These are phyloP conservation scores for Hymenoscyphus scutula DNA, from an alignment of 2,329 filamentous ascomycete species.

Conservation along the genomic window DNA sequence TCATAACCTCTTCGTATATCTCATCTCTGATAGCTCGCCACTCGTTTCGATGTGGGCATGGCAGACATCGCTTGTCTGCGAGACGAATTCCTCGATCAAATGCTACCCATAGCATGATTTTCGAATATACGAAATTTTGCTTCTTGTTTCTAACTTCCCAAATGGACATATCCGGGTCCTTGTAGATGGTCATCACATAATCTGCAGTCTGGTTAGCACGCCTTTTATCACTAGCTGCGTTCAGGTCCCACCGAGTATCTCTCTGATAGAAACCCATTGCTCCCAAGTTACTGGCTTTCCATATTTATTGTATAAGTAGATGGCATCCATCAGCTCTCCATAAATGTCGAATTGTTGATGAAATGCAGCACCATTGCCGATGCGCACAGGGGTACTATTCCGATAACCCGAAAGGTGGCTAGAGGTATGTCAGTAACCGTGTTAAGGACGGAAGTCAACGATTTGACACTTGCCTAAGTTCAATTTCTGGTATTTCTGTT, in stretches of 20 bases:
- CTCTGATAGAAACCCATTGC: constrained; percentile 68
- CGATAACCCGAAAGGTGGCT: constrained; percentile 70
- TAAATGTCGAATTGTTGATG: constrained; percentile 80
- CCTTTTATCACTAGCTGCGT: no score
- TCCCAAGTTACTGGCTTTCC: constrained; percentile 76
- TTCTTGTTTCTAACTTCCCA: constrained; percentile 77
- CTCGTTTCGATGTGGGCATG: constrained; percentile 64
- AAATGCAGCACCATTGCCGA: constrained; percentile 74
- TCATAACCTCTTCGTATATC: constrained; percentile 75
- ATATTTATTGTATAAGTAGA: constrained; percentile 78
- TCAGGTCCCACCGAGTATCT: constrained; percentile 53
- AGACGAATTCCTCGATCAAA: constrained; percentile 73
- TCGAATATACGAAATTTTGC: constrained; percentile 78
- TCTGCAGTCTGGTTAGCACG: constrained; percentile 44
- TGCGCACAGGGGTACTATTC: constrained; percentile 68
- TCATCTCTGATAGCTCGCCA: constrained; percentile 67
- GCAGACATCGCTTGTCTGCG: constrained; percentile 71
- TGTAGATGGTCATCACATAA: constrained; percentile 66
- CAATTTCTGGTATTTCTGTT: constrained; percentile 70
- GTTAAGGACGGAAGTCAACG: not conserved
- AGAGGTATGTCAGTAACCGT: constrained; percentile 13
- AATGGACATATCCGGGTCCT: constrained; percentile 75
- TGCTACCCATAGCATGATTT: constrained; percentile 80
- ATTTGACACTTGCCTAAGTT: constrained; percentile 45
- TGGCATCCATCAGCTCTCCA: constrained; percentile 72